Conservation (phyloP, 139 green algal species). For the Nannochloris sp. region DNA sequence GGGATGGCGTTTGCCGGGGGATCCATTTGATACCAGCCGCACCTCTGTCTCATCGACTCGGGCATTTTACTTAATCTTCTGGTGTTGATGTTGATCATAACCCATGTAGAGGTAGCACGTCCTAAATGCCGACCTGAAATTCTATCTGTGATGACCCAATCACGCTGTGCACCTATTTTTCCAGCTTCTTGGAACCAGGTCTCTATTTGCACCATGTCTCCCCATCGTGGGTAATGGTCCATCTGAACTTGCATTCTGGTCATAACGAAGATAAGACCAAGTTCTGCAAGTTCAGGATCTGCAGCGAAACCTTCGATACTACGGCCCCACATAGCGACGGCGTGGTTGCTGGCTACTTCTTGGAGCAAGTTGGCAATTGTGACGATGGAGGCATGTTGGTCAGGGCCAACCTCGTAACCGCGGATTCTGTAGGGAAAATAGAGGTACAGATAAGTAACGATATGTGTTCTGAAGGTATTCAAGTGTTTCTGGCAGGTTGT, state of each 20-base stretch:
- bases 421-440: constrained; percentile 40
- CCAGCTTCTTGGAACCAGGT: constrained; percentile 87
- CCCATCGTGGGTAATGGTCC: constrained; percentile 84
- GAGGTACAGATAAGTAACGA: too few relatives aligned
- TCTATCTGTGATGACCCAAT: constrained; percentile 69
- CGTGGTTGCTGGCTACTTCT: constrained; percentile 82
- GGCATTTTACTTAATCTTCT: constrained; percentile 68
- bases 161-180: constrained; percentile 62
- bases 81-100: constrained; percentile 84
- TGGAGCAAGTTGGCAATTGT: constrained; percentile 84
- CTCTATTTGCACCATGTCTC: constrained; percentile 65
- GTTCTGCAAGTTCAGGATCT: constrained; percentile 56
- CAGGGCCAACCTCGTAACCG: constrained; percentile 69
- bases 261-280: constrained; percentile 80
- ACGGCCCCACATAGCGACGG: constrained; percentile 77
- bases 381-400: constrained; percentile 64
- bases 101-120: constrained; percentile 80
- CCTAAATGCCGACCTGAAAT: constrained; percentile 56
- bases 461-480: too few relatives aligned
- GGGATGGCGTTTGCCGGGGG: constrained; percentile 17
- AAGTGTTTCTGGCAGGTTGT: neutral
- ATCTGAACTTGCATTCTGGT: constrained; percentile 88
- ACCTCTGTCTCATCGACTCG: constrained; percentile 47
- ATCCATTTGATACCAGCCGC: constrained; percentile 33
- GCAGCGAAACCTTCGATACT: constrained; percentile 72